Conservation (phyloP, 306 rosid species). For the Rosa lucieae region DNA sequence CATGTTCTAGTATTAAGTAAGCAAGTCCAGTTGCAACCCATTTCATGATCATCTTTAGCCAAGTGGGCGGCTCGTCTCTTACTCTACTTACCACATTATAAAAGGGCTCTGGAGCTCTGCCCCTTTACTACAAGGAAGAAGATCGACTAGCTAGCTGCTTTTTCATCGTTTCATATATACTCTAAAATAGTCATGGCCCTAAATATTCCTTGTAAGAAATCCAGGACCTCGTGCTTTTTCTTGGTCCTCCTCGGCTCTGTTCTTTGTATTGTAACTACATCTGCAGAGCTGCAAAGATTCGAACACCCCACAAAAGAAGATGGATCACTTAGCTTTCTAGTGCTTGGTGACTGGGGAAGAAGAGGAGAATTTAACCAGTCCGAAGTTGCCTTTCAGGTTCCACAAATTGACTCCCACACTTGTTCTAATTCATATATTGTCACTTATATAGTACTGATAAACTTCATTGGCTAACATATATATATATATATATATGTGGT, state of each 20-base stretch:
- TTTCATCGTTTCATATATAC: neutral
- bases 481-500: neutral
- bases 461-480: neutral
- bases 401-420: neutral
- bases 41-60: neutral
- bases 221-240: neutral
- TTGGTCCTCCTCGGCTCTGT: conserved; percentile 12
- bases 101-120: neutral
- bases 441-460: neutral
- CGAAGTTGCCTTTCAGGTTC: conserved; percentile 57
- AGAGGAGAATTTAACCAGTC: conserved; percentile 61
- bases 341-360: conserved; percentile 77
- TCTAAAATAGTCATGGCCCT: neutral
- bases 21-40: neutral
- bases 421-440: neutral
- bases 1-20: neutral
- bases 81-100: neutral
- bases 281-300: conserved; percentile 22
- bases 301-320: conserved; percentile 36
- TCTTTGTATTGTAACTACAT: neutral
- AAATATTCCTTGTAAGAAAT: neutral
- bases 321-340: conserved; percentile 57
- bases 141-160: neutral
- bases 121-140: neutral
- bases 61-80: neutral